Percentiles rank a stretch among this genome's conserved stretches.
Conservation (phyloP, 768 basidiomycete genomes). For the Rhodotorula kratochvilovae region DNA sequence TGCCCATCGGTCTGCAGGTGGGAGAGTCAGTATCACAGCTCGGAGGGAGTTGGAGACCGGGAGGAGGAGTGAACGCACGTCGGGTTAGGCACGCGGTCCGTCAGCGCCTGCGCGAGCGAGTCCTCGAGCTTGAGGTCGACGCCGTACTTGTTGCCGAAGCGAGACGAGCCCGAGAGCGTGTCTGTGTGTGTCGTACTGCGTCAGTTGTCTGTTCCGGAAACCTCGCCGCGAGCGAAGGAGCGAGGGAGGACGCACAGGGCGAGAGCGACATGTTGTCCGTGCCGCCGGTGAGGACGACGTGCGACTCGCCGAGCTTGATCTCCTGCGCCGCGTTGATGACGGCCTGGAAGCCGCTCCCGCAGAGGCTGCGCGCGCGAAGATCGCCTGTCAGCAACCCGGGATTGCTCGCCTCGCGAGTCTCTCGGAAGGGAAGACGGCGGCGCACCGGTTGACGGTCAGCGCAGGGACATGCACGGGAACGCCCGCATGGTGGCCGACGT, state of each 20-base stretch:
- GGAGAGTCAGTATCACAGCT: background rate
- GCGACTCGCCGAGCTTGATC: constrained; percentile 48
- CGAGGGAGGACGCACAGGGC: constrained; percentile 24
- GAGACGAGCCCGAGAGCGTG: constrained; percentile 46
- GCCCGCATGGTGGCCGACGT: constrained; percentile 50
- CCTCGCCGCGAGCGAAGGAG: background rate
- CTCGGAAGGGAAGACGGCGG: too few relatives aligned
- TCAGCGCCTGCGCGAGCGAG: constrained; percentile 48
- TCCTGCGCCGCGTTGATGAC: constrained; percentile 49
- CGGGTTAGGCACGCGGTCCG: constrained; percentile 49
- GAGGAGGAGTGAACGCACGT: constrained; percentile 44
- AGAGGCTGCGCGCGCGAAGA: constrained; percentile 41
- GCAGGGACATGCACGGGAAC: constrained; percentile 48
- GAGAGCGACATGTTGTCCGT: constrained; percentile 46
- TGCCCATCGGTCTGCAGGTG: constrained; percentile 25
- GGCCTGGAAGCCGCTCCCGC: constrained; percentile 50
- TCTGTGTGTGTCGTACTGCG: constrained; percentile 20
- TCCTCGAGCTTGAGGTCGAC: constrained; percentile 50
- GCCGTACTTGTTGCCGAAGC: constrained; percentile 50
- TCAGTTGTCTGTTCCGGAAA: background rate
- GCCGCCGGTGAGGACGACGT: constrained; percentile 49
- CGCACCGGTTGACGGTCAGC: constrained; percentile 48
- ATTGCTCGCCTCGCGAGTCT: background rate
- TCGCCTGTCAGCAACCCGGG: background rate
- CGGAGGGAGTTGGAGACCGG: too few relatives aligned